These are phyloP conservation scores for Porcisia deanei DNA, from an alignment of 208 protist genomes.

Conservation along the genomic window DNA sequence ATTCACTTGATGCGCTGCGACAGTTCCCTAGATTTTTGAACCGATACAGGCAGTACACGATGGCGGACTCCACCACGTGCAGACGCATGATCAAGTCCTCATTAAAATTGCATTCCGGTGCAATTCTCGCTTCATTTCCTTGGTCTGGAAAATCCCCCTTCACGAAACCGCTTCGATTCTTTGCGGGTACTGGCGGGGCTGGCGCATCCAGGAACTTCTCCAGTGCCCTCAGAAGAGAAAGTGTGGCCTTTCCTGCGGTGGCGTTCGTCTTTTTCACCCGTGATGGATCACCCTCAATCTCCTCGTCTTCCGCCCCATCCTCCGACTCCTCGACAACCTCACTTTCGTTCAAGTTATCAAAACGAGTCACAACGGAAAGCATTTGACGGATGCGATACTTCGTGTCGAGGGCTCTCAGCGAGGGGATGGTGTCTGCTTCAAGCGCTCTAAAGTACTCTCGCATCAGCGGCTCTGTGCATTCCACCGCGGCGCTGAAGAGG, in stretches of 20 bases:
- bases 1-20: background rate
- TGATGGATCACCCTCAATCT: background rate
- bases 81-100: background rate
- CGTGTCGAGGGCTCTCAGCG: background rate
- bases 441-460: slow-evolving; percentile 16
- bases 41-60: slow-evolving; percentile 5
- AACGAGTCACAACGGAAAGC: background rate
- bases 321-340: background rate
- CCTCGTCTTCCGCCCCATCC: background rate
- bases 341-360: background rate
- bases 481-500: background rate
- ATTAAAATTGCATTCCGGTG: background rate
- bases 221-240: background rate
- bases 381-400: slow-evolving; percentile 8
- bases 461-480: slow-evolving; percentile 8
- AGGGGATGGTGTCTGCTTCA: background rate
- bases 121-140: too few species aligned
- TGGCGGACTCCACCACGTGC: slow-evolving; percentile 4
- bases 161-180: background rate
- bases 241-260: background rate
- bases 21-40: background rate
- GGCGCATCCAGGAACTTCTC: slow-evolving; percentile 4
- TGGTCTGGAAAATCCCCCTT: background rate
- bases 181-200: background rate
- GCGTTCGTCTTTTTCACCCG: background rate